These are phyloP conservation scores for Quercus wislizeni DNA, from an alignment of 306 rosid genomes.

Conservation along the genomic window DNA sequence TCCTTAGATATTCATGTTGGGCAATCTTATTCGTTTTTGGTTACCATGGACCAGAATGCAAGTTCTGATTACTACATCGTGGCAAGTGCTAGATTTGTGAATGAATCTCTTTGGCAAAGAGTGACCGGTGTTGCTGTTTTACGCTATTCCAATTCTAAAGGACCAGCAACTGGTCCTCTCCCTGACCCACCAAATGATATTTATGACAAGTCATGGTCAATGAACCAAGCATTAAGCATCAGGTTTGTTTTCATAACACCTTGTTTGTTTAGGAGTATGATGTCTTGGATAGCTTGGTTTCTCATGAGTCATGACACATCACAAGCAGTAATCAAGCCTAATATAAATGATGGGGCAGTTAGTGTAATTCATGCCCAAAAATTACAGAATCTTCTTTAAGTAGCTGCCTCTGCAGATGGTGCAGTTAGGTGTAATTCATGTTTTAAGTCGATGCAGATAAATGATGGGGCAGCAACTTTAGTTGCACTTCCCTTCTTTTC, in stretches of 20 bases:
- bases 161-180: constrained; percentile 74
- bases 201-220: constrained; percentile 50
- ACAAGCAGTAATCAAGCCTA: background rate
- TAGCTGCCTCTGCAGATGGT: background rate
- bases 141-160: constrained; percentile 76
- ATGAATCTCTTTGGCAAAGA: constrained; percentile 76
- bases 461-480: too few species aligned
- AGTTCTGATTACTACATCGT: constrained; percentile 87
- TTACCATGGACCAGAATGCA: constrained; percentile 83
- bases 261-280: background rate
- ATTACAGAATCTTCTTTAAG: background rate
- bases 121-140: constrained; percentile 88
- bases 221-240: constrained; percentile 77
- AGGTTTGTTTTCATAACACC: constrained; percentile 51
- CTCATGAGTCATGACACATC: background rate
- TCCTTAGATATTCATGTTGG: constrained; percentile 84
- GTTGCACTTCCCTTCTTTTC: background rate
- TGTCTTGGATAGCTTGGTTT: constrained; percentile 1
- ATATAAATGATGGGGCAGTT: background rate
- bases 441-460: background rate
- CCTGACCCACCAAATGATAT: constrained; percentile 76
- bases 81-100: constrained; percentile 93
- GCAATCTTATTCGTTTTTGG: constrained; percentile 78
- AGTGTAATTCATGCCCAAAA: background rate
- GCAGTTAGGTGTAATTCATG: background rate